Percentiles rank a stretch among this genome's conserved stretches.
phyloP scores from a whole-genome alignment of 1,284 basidiomycete species.

The Trichosporon ovoides region DNA sequence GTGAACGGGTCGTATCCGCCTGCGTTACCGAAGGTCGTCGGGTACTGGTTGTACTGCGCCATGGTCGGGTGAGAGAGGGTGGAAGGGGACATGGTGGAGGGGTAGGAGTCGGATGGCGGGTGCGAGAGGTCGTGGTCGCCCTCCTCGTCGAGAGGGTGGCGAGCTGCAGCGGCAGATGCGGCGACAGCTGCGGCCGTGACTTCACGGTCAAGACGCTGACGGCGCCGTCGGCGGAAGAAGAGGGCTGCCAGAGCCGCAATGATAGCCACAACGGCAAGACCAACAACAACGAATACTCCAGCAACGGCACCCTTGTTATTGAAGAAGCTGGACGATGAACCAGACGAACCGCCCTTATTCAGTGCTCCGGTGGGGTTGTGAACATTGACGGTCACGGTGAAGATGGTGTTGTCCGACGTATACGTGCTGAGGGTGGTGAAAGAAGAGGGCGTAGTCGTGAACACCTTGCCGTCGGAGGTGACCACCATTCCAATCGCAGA shows the following conservation, averaged over 20 bases:
- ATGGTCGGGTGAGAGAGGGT: slow-evolving; percentile 41
- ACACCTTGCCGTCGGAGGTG: slow-evolving; percentile 29
- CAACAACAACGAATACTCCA: slow-evolving; percentile 50
- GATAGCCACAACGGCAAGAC: slow-evolving; percentile 47
- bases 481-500: slow-evolving; percentile 34
- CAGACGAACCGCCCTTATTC: slow-evolving; percentile 32
- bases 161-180: slow-evolving; percentile 36
- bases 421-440: slow-evolving; percentile 39
- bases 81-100: slow-evolving; percentile 42
- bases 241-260: slow-evolving; percentile 44
- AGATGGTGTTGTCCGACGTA: slow-evolving; percentile 41
- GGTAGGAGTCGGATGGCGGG: slow-evolving; percentile 23
- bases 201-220: slow-evolving; percentile 47
- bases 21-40: slow-evolving; percentile 36
- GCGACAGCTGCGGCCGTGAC: slow-evolving; percentile 50
- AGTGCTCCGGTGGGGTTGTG: slow-evolving; percentile 45
- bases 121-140: slow-evolving; percentile 28
- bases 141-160: slow-evolving; percentile 49
- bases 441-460: slow-evolving; percentile 37
- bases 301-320: slow-evolving; percentile 50
- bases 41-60: slow-evolving; percentile 47
- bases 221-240: slow-evolving; percentile 44
- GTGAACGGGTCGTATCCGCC: slow-evolving; percentile 48
- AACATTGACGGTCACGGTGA: slow-evolving; percentile 43
- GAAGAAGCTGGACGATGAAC: slow-evolving; percentile 38